phyloP scores from a whole-genome alignment of 73 alveolate species.

The Effrenium voratum region DNA sequence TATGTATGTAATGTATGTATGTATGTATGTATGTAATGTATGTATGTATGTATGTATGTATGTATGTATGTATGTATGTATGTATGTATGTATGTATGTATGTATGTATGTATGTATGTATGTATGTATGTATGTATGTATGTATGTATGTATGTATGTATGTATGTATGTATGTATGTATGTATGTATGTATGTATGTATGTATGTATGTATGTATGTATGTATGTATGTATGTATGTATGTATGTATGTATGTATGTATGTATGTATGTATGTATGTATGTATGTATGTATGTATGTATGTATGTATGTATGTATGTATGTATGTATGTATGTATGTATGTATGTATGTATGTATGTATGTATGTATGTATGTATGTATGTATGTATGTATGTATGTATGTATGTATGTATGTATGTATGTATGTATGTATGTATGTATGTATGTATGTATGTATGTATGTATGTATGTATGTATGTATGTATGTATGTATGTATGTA shows the following conservation, averaged over 20 bases:
- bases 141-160: background rate
- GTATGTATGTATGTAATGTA: background rate
- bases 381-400: too few species aligned
- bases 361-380: too few species aligned
- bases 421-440: too few species aligned
- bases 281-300: too few species aligned
- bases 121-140: background rate
- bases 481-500: too few species aligned
- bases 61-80: background rate
- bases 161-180: background rate
- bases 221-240: background rate
- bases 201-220: background rate
- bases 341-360: too few species aligned
- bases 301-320: too few species aligned
- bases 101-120: background rate
- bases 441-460: too few species aligned
- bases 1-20: background rate
- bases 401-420: too few species aligned
- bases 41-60: background rate
- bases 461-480: too few species aligned
- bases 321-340: too few species aligned
- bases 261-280: background rate
- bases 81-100: background rate
- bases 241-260: background rate
- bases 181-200: background rate